These are phyloP conservation scores for Umbelopsis ramanniana DNA, from an alignment of 192 early-diverging fungal genomes.

Conservation along the genomic window DNA sequence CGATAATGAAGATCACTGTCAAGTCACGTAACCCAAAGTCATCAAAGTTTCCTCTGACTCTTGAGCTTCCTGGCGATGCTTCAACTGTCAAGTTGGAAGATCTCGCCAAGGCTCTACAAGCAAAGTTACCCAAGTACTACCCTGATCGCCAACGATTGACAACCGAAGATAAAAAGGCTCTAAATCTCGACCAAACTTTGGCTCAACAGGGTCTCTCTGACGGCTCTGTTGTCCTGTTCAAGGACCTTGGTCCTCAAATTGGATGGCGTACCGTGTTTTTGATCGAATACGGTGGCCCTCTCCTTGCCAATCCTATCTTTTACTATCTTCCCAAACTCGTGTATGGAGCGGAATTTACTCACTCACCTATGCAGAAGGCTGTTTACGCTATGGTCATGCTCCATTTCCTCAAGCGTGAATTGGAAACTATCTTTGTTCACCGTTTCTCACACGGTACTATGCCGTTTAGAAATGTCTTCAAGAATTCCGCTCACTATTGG, in stretches of 20 bases:
- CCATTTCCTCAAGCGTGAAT: conserved; percentile 93
- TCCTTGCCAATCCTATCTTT: conserved; percentile 84
- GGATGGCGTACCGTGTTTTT: conserved; percentile 94
- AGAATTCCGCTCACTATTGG: conserved; percentile 96
- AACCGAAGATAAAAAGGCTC: conserved; percentile 59
- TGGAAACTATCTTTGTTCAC: conserved; percentile 92
- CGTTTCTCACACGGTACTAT: conserved; percentile 93
- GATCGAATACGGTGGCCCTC: conserved; percentile 91
- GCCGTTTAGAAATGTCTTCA: conserved; percentile 93
- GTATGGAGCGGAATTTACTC: conserved; percentile 69
- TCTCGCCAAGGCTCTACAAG: conserved; percentile 69
- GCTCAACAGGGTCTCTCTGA: conserved; percentile 67
- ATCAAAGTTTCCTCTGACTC: conserved; percentile 54
- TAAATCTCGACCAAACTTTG: conserved; percentile 58
- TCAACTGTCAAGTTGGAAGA: conserved; percentile 67
- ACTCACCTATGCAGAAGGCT: conserved; percentile 75
- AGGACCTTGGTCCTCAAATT: conserved; percentile 87
- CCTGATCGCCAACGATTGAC: conserved; percentile 88
- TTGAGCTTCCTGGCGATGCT: conserved; percentile 60
- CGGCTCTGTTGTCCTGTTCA: conserved; percentile 65
- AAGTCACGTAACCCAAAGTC: conserved; percentile 49
- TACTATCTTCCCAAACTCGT: conserved; percentile 75
- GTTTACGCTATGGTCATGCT: conserved; percentile 71
- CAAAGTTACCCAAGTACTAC: conserved; percentile 65
- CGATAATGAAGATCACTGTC: conserved; percentile 58